These are phyloP conservation scores for Bolboschoenoplectus hybrid DNA, from an alignment of 202 grass and related monocot species.

Conservation along the genomic window DNA sequence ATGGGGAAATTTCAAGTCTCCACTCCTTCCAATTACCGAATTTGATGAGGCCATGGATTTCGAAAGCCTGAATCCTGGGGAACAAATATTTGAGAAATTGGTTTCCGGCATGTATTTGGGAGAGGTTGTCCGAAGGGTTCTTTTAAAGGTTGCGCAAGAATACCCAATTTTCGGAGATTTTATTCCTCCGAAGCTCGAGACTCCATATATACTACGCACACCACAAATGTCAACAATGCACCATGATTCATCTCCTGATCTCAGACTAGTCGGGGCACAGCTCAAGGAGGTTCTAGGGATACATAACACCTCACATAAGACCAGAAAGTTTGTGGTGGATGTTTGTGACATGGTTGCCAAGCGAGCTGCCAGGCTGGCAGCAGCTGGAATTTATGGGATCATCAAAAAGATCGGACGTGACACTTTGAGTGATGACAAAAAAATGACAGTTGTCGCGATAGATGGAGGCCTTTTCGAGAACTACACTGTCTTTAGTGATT, in stretches of 20 bases:
- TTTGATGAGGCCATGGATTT: slow-evolving; percentile 81
- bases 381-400: slow-evolving; percentile 76
- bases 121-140: slow-evolving; percentile 69
- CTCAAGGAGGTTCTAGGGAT: slow-evolving; percentile 57
- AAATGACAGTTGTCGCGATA: slow-evolving; percentile 57
- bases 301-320: slow-evolving; percentile 52
- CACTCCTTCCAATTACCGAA: slow-evolving; percentile 65
- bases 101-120: slow-evolving; percentile 85
- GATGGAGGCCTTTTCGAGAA: slow-evolving; percentile 78
- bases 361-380: slow-evolving; percentile 67
- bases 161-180: slow-evolving; percentile 53
- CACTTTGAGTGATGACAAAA: not conserved
- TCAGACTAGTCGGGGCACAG: slow-evolving; percentile 53
- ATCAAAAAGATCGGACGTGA: slow-evolving; percentile 64
- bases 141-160: slow-evolving; percentile 64
- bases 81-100: slow-evolving; percentile 96
- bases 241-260: slow-evolving; percentile 66
- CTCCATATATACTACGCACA: slow-evolving; percentile 59
- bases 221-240: slow-evolving; percentile 63
- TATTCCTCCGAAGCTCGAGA: slow-evolving; percentile 46
- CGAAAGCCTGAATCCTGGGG: slow-evolving; percentile 74
- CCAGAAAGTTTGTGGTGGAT: slow-evolving; percentile 62
- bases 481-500: slow-evolving; percentile 58
- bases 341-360: slow-evolving; percentile 71
- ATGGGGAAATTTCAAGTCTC: slow-evolving; percentile 80